Percentiles rank a stretch among this genome's conserved stretches.
Evolutionary conservation across 2,329 filamentous ascomycete genomes (phyloP).

Genomic region (Trichoderma asperellum): DNA sequence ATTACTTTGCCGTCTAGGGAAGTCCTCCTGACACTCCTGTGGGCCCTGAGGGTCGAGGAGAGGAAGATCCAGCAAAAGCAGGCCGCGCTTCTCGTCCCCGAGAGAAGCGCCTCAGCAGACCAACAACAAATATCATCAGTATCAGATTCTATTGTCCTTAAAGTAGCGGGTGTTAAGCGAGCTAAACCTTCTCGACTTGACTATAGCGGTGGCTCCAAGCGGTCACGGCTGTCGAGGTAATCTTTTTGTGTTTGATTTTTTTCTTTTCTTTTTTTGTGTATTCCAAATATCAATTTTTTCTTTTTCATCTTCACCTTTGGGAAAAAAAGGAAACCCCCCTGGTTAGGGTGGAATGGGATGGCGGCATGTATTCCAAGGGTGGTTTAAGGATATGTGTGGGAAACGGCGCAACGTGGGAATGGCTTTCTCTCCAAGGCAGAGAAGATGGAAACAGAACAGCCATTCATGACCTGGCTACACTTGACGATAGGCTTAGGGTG

Average conservation of each 20-base stretch:
- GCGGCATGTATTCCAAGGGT: slow-evolving; percentile 25
- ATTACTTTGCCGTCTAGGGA: slow-evolving; percentile 52
- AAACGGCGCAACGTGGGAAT: slow-evolving; percentile 28
- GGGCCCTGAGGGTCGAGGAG: slow-evolving; percentile 51
- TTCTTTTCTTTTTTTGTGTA: background rate
- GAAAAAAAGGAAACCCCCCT: background rate
- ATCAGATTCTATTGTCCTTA: slow-evolving; percentile 35
- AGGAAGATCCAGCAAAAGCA: slow-evolving; percentile 39
- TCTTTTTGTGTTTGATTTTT: slow-evolving; percentile 28
- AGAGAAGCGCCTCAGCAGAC: slow-evolving; percentile 36
- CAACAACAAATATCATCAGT: slow-evolving; percentile 26
- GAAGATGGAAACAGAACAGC: background rate
- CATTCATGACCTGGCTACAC: slow-evolving; percentile 10
- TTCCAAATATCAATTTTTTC: background rate
- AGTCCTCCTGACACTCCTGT: slow-evolving; percentile 53
- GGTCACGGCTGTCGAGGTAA: slow-evolving; percentile 34
- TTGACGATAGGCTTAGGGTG: slow-evolving; percentile 7
- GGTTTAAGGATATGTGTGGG: slow-evolving; percentile 6
- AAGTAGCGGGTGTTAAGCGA: slow-evolving; percentile 31
- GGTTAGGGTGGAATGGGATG: background rate
- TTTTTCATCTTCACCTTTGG: background rate
- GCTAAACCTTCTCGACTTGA: slow-evolving; percentile 5
- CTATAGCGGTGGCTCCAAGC: slow-evolving; percentile 31
- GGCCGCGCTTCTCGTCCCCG: slow-evolving; percentile 33
- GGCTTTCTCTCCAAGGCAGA: slow-evolving; percentile 14